Base-by-base conservation (phyloP, 148 eudicot genomes). In the Rheum nobile region DNA sequence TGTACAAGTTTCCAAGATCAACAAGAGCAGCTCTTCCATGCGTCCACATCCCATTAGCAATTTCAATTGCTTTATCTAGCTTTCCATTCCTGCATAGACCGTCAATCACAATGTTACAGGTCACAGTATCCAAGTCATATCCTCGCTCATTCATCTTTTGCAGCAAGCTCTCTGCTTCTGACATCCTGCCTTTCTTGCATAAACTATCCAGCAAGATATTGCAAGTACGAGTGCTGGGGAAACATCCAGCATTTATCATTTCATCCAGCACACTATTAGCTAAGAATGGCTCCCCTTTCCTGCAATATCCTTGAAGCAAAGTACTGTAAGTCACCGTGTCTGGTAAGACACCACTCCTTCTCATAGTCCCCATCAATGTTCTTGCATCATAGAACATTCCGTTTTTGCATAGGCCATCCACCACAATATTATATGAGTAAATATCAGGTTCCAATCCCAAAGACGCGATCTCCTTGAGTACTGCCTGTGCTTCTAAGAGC, bases 121-220 rank as follows among this genome's bases (percentile, higher is more conserved):
- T 91, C 46, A 90, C 88, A 65, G 77, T 87, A 83, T 91, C 92
- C 75, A 88, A 61, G 17, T 77, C 90, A 77, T 86, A 82, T 46
- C 93, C 97, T 85, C 83, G 80, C 82, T 88, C 97, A 69, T 84
- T 88, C 92, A 95, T 95, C 83, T 86, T 90, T 55, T 85, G 84
- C 77, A 90, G 85, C 74, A 95, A 79, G 77, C 77, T 87, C 81
- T 95, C 92, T 54, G 97, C 94, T 85, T 95, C 98, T 69, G 83
- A 55, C 80, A 82, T 54, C 71, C 84, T 88, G 39, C 93, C 96
- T 78, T 88, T 86, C 78, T 82, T 86, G 90, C 93, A 95, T 77
- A 95, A 81, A 82, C 97, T 95, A 73, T 88, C 84, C 74, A 91
- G 86, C 85, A 95, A 81, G 71, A 86, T 90, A 80, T 95, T 94